Conservation (phyloP, 345 rosid genomes). For the Populus simonii region DNA sequence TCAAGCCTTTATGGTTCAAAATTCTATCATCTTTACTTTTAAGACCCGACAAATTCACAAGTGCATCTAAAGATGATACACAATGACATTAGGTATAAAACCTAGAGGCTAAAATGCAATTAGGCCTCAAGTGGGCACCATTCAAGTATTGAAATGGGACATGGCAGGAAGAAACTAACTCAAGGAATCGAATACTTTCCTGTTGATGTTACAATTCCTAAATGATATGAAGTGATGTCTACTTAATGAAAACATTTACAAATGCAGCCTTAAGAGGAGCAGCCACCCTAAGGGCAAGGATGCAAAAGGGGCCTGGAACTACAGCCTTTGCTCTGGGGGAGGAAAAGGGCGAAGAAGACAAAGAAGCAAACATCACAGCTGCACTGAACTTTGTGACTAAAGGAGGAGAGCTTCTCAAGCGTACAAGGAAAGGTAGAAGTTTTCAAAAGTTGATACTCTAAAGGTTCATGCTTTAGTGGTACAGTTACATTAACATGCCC, state of each 20-base stretch:
- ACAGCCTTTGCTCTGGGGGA: conserved; percentile 38
- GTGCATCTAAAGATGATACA: background rate
- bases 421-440: conserved; percentile 87
- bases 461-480: background rate
- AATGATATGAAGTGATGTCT: conserved; percentile 2
- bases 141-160: background rate
- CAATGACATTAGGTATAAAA: background rate
- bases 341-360: conserved; percentile 47
- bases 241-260: background rate
- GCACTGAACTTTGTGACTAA: conserved; percentile 60
- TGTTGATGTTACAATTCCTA: background rate
- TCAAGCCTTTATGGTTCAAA: background rate
- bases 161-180: background rate
- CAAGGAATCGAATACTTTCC: background rate
- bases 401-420: conserved; percentile 92
- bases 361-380: conserved; percentile 41
- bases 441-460: background rate
- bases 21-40: background rate
- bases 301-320: conserved; percentile 55
- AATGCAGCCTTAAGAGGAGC: conserved; percentile 79
- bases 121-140: background rate
- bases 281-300: conserved; percentile 64
- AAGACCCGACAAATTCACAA: background rate
- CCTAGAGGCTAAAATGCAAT: background rate
- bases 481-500: background rate